Conservation (phyloP, 2,329 filamentous ascomycete genomes). For the Colletotrichum graminicola region DNA sequence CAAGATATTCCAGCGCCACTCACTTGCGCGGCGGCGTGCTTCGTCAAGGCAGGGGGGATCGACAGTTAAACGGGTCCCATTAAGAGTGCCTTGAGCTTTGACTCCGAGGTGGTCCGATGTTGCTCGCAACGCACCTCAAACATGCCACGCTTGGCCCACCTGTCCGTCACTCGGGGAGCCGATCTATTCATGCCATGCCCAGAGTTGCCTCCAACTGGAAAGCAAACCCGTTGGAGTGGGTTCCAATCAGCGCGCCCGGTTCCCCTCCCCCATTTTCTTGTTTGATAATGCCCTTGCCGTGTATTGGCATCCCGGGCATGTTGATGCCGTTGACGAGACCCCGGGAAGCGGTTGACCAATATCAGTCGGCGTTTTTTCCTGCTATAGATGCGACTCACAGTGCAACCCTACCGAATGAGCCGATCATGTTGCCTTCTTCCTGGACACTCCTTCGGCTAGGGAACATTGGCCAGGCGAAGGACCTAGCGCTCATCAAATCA, state of each 20-base stretch:
- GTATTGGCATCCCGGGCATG: conserved; percentile 10
- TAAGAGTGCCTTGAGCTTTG: conserved; percentile 32
- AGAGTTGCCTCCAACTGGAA: conserved; percentile 18
- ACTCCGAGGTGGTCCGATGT: conserved; percentile 39
- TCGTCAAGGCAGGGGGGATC: conserved; percentile 7
- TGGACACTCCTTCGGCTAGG: background rate
- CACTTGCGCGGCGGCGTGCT: conserved; percentile 22
- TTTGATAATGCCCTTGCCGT: conserved; percentile 16
- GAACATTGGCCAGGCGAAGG: background rate
- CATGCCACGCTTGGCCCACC: conserved; percentile 34
- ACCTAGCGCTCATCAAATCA: conserved; percentile 18
- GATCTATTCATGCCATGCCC: conserved; percentile 42
- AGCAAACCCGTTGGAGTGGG: conserved; percentile 27
- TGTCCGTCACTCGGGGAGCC: conserved; percentile 34
- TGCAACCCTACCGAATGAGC: conserved; percentile 29
- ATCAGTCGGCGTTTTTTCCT: conserved; percentile 18
- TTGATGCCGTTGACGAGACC: conserved; percentile 5
- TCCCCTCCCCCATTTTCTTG: conserved; percentile 6
- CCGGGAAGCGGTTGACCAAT: conserved; percentile 5
- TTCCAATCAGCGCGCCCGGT: conserved; percentile 15
- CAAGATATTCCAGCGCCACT: conserved; percentile 16
- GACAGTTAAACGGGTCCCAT: background rate
- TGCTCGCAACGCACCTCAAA: conserved; percentile 49
- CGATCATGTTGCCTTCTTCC: conserved; percentile 7
- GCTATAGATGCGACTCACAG: conserved; percentile 9